Evolutionary conservation across 192 early-diverging fungal species (phyloP).

Genomic region (Dispira simplex): DNA sequence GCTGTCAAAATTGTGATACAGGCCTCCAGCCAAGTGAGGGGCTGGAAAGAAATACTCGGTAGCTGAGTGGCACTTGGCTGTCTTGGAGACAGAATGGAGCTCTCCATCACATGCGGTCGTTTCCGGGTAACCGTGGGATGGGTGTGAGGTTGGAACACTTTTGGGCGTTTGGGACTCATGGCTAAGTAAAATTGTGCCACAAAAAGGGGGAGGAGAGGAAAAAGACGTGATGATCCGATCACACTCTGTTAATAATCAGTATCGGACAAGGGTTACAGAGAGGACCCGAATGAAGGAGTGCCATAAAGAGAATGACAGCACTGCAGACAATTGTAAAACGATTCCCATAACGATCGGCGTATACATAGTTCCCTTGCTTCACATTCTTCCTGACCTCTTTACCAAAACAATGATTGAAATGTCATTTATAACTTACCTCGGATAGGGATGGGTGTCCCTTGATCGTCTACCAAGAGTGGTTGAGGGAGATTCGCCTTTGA

Average conservation of each 20-base stretch:
- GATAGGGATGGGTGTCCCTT: neutral
- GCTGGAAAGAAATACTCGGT: neutral
- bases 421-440: neutral
- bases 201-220: no score
- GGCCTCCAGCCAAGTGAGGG: neutral
- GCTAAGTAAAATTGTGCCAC: neutral
- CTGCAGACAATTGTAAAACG: neutral
- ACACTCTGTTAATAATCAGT: no score
- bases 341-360: neutral
- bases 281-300: neutral
- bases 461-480: neutral
- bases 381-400: neutral
- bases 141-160: neutral
- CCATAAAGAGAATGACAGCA: neutral
- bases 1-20: neutral
- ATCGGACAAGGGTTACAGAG: neutral
- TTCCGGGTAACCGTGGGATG: neutral
- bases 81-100: neutral
- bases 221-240: no score
- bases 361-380: neutral
- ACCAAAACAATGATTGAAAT: neutral
- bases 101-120: neutral
- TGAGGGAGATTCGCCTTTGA: neutral
- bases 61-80: neutral
- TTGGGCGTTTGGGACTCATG: neutral